Evolutionary conservation across 1,284 basidiomycete species (phyloP), one percentile per base, ranked within the genome.

Genomic region (Fomitiporia mediterranea): DNA sequence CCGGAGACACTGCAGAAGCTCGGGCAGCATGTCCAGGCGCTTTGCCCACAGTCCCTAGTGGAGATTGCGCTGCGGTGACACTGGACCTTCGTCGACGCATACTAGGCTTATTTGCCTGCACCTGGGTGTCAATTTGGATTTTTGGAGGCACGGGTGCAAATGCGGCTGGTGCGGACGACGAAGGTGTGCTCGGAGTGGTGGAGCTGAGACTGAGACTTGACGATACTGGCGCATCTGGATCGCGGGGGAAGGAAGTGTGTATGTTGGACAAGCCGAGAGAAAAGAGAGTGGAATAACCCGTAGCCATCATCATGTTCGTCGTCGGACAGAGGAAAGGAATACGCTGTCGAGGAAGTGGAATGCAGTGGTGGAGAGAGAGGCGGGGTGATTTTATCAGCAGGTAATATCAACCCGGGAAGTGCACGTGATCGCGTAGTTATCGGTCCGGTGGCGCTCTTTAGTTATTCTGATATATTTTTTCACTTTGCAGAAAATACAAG

Each of bases 81-180:
- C 80, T 82, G n/a, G 78, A 81, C 43, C 80, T 74, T 38, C 81
- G 78, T 53, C 71, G 75, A 39, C 82, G 74, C 28, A 79, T 70
- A 25, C 69, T 70, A 21, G 67, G 67, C 6, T 49, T 51, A 63
- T 25, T 19, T 30, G 38, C 61, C 54, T 28, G 47, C 51, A 38
- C 50, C 43, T 57, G 56, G 2, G 57, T 59, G 30, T 59, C 43
- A 9, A 59, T 59, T 7, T 56, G 57, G 40, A 59, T 59, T 30
- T 44, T 58, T 13, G 56, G 56, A 2, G 56, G 56, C 23, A 37
- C 19, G 15, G 38, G 55, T 9, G 39, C n/a, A 27, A 49, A 43
- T 27, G 51, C 35, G 7, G 43, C 17, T 11, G 39, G 15, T 5
- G 37, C 11, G 8, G 37, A 28, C 23, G 56, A 50, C 4, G 52